Evolutionary conservation across 2,329 filamentous ascomycete genomes (phyloP), one percentile per base, ranked within the genome.

Genomic region (Penicillium griseofulvum): DNA sequence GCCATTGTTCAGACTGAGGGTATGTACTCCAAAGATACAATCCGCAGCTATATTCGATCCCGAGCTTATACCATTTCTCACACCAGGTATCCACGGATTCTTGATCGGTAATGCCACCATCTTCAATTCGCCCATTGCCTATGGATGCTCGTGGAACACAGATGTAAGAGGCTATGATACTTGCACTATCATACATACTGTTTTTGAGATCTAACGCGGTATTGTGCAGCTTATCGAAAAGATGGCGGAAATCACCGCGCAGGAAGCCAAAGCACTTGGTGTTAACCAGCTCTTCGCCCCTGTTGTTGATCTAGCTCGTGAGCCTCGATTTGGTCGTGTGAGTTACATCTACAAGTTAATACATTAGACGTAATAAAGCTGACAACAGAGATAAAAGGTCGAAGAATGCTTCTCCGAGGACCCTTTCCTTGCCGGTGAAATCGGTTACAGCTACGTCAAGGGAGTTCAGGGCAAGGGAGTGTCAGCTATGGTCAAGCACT

Each of bases 321-420:
- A 91, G 68, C 74, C 88, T 49, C 81, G 88, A 45, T 91, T 82
- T 63, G 88, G 88, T 29, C 80, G 88, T 62, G 87, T 72, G 64
- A 49, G 65, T 17, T 31, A 5, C 16, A 9, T 9, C 16, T 9
- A 19, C 17, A 10, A 37, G 22, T 5, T 4, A 8, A 24, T 16
- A 16, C 7, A n/a, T 6, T 16, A 4, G 11, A 10, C 1, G 1
- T 33, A 37, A 34, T 31, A 9, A 19, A 26, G 12, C 52, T 54
- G 19, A 54, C 33, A 39, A 22, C 8, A 2, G 1, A 10, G 19
- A 1, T 1, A 16, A 12, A 29, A 73, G 70, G 70, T 91, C 2
- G 88, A 91, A 69, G 88, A 91, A 70, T 88, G 83, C 0, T 89
- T 83, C 65, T 83, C 85, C 29, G 88, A 91, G 68, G 88, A 91